Conservation (phyloP, 2,329 filamentous ascomycete species). For the Aureobasidium sp. region DNA sequence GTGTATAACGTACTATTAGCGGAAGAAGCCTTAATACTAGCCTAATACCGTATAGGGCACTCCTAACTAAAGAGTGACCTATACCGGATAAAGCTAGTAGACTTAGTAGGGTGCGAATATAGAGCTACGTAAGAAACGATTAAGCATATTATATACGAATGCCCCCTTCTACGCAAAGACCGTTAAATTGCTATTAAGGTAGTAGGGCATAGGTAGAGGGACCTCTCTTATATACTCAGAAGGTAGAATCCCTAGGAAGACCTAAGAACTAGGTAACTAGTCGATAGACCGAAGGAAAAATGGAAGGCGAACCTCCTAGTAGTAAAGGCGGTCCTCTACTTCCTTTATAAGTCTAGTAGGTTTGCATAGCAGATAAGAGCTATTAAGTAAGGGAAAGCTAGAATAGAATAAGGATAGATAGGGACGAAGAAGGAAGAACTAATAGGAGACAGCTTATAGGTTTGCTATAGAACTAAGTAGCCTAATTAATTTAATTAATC, state of each 20-base stretch:
- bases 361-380: not conserved
- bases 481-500: not conserved
- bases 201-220: not conserved
- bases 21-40: not conserved
- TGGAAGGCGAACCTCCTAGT: not conserved
- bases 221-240: not conserved
- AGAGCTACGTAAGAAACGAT: not conserved
- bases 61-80: not conserved
- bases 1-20: not conserved
- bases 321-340: not conserved
- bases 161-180: not conserved
- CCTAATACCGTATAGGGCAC: not conserved
- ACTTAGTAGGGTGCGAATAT: not conserved
- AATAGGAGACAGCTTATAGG: not conserved
- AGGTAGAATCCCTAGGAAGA: not conserved
- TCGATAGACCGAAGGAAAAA: not conserved
- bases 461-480: constrained; percentile 1
- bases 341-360: not conserved
- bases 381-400: not conserved
- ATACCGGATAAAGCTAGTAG: not conserved
- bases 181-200: not conserved
- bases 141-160: not conserved
- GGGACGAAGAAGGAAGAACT: not conserved
- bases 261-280: not conserved
- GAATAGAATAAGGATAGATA: constrained; percentile 1